Evolutionary conservation across 2,329 filamentous ascomycete genomes (phyloP), one percentile per base, ranked within the genome.

Genomic region (Pseudopithomyces maydicus): DNA sequence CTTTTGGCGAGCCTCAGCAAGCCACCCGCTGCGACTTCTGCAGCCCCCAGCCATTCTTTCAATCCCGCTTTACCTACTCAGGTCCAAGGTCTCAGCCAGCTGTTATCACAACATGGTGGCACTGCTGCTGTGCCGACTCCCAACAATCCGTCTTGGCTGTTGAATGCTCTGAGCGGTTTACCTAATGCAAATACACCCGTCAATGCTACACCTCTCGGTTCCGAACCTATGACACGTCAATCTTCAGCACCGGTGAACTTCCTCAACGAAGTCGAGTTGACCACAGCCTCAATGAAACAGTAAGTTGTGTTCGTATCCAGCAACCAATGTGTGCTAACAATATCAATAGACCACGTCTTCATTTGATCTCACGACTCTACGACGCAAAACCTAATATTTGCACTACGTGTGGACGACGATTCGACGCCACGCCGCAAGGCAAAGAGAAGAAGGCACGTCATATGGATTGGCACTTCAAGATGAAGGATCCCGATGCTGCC

Each of bases 401-500:
- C 74, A 91, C 89, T 12, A 94, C 94, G 57, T 99, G 95, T 73
- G 95, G 94, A 22, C 86, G 93, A 57, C 88, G 95, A 2, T 99
- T 99, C 75, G 84, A 84, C 52, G 85, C 85, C 4, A 90, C 91
- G 47, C 86, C 88, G 12, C 87, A 90, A 62, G 94, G 94, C 12
- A 90, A 87, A 68, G 88, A 89, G 72, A 90, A 90, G 80, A 98
- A 98, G 79, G 91, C 89, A 22, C 87, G 89, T 2, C 95, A 99
- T 73, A 88, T 99, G 82, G 95, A 99, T 77, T 99, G 95, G 95
- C 95, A 99, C 77, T 99, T 99, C 79, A 88, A 90, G 55, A 93
- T 94, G 22, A 94, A 97, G 70, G 91, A 96, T 77, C 88, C 88
- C 2, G 94, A 98, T 66, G 89, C 90, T 14, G 88, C 91, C 70